A percentile compares a stretch with the other conserved stretches of the same genome.
phyloP scores from a whole-genome alignment of 805 yeast genomes.

The Candida tibetensis region DNA sequence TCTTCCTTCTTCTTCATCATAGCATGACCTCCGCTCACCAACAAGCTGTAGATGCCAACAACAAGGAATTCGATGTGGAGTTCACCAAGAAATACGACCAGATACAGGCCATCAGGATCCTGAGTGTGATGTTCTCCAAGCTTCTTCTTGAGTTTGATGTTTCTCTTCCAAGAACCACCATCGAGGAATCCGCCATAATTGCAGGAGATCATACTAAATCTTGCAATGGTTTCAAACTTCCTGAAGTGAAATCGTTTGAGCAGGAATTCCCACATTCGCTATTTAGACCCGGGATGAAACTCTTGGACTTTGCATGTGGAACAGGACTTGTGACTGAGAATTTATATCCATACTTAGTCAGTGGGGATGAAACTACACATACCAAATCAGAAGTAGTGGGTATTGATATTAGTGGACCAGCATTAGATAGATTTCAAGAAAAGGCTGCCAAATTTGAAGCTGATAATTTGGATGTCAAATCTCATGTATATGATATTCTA shows the following conservation, averaged over 20 bases:
- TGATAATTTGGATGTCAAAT: slow-evolving; percentile 1
- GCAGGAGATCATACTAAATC: slow-evolving; percentile 15
- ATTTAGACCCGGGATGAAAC: slow-evolving; percentile 19
- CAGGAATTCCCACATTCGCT: slow-evolving; percentile 11
- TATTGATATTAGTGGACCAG: slow-evolving; percentile 33
- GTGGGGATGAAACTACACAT: neutral
- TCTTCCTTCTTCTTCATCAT: too few relatives aligned
- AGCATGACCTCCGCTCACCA: slow-evolving; percentile 18
- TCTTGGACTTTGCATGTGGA: slow-evolving; percentile 46
- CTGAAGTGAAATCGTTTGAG: slow-evolving; percentile 10
- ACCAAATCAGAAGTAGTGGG: slow-evolving; percentile 26
- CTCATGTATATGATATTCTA: slow-evolving; percentile 25
- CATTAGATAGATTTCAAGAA: slow-evolving; percentile 16
- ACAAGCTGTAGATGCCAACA: slow-evolving; percentile 24
- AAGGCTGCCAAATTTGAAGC: slow-evolving; percentile 10
- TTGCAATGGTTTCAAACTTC: slow-evolving; percentile 13
- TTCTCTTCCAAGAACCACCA: slow-evolving; percentile 11
- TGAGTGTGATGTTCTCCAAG: slow-evolving; percentile 19
- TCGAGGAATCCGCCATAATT: slow-evolving; percentile 9
- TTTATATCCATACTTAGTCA: slow-evolving; percentile 27
- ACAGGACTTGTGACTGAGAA: slow-evolving; percentile 35
- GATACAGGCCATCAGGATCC: slow-evolving; percentile 14
- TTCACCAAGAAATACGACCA: slow-evolving; percentile 22
- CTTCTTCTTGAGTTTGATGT: slow-evolving; percentile 20
- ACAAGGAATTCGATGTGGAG: slow-evolving; percentile 14